A percentile compares a stretch with the other conserved stretches of the same genome.
These are phyloP conservation scores for Margaritispora aquatica DNA, from an alignment of 495 filamentous ascomycete species.

Conservation along the genomic window DNA sequence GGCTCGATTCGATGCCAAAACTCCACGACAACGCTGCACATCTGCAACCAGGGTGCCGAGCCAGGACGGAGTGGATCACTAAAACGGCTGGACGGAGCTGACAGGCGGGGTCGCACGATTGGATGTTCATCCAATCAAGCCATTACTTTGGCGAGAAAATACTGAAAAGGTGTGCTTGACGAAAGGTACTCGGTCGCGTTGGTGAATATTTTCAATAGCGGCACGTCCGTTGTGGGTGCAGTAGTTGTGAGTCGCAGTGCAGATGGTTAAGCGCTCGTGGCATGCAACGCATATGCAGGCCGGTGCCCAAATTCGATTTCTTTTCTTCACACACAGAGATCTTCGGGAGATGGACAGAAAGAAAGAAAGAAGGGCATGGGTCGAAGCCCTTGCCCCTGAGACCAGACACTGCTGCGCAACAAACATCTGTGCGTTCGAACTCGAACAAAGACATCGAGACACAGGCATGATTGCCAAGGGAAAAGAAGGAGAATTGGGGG, in stretches of 20 bases:
- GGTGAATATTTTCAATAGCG: no score
- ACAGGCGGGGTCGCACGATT: neutral
- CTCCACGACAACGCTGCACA: neutral
- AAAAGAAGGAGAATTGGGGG: no score
- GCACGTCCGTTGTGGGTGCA: no score
- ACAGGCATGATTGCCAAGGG: no score
- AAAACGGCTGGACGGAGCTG: neutral
- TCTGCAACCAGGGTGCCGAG: neutral
- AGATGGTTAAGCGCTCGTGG: neutral
- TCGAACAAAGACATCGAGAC: no score
- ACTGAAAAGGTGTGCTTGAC: no score
- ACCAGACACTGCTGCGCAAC: no score
- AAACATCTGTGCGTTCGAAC: no score
- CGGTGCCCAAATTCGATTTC: neutral
- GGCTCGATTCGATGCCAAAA: neutral
- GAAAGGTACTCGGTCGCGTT: no score
- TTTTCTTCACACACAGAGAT: neutral
- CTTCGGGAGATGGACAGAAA: neutral
- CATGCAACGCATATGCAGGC: neutral
- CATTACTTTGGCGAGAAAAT: no score
- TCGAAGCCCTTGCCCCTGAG: no score
- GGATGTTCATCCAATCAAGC: neutral
- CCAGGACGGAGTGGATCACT: neutral
- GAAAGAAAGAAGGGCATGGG: neutral
- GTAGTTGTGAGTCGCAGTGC: neutral